phyloP scores from a whole-genome alignment of 2,329 filamentous ascomycete species.

The Pseudogymnoascus sp. region DNA sequence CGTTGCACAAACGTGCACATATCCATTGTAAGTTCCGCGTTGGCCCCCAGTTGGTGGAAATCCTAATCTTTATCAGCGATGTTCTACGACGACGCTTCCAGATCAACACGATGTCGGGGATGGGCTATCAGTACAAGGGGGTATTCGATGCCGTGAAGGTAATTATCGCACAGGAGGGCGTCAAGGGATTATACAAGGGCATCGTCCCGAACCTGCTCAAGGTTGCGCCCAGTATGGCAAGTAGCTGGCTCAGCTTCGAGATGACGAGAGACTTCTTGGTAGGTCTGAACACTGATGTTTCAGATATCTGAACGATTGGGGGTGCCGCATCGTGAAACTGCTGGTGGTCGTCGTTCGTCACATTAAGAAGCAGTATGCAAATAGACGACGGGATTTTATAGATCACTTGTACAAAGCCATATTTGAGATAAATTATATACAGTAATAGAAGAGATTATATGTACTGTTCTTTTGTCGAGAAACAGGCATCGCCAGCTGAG shows the following conservation, averaged over 20 bases:
- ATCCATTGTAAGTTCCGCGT: constrained; percentile 70
- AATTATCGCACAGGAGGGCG: constrained; percentile 76
- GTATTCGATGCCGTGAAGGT: constrained; percentile 74
- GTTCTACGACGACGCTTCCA: constrained; percentile 91
- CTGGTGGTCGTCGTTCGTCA: not conserved
- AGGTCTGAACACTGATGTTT: constrained; percentile 40
- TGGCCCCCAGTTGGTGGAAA: not conserved
- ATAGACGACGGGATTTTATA: constrained; percentile 3
- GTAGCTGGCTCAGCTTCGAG: constrained; percentile 96
- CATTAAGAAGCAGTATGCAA: not conserved
- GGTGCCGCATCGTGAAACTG: not conserved
- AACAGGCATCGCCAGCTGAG: not conserved
- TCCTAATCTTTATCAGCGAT: constrained; percentile 48
- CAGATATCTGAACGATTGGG: constrained; percentile 17
- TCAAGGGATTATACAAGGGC: constrained; percentile 86
- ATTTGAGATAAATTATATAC: constrained; percentile 4
- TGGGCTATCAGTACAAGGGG: constrained; percentile 91
- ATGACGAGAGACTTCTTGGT: constrained; percentile 82
- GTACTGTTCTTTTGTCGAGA: not conserved
- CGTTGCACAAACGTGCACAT: constrained; percentile 94
- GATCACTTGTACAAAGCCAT: constrained; percentile 8
- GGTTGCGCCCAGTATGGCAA: constrained; percentile 96
- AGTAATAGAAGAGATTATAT: constrained; percentile 7
- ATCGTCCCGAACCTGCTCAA: constrained; percentile 93
- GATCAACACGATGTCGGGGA: constrained; percentile 97